Conservation (phyloP, 177 flowering plant species). For the Vitis hybrid region DNA sequence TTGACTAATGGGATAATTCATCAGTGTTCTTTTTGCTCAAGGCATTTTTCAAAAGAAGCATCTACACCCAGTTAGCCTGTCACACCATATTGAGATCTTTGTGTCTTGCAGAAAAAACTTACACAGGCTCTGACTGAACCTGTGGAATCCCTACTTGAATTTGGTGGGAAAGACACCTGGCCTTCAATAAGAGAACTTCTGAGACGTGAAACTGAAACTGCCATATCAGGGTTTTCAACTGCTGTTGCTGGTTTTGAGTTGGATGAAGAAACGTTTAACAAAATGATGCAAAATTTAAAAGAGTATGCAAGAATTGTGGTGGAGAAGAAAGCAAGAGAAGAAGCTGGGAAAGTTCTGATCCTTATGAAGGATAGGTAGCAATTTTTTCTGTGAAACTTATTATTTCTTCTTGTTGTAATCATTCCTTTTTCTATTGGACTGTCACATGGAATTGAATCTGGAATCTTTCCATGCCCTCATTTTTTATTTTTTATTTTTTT, state of each 20-base stretch:
- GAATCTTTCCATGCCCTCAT: too few relatives aligned
- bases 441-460: too few relatives aligned
- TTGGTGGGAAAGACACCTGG: slow-evolving; percentile 44
- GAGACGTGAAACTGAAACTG: slow-evolving; percentile 37
- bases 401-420: background rate
- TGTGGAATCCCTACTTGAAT: slow-evolving; percentile 38
- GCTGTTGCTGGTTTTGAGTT: slow-evolving; percentile 41
- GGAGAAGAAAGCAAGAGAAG: slow-evolving; percentile 50
- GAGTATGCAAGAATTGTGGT: slow-evolving; percentile 37
- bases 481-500: background rate
- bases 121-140: slow-evolving; percentile 31
- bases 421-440: background rate
- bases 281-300: slow-evolving; percentile 35
- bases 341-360: slow-evolving; percentile 50
- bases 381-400: background rate
- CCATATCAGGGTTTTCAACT: slow-evolving; percentile 29
- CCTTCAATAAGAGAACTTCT: slow-evolving; percentile 45
- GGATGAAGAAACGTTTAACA: slow-evolving; percentile 27
- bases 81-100: background rate
- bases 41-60: background rate
- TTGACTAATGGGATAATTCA: background rate
- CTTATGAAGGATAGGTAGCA: slow-evolving; percentile 56
- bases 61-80: background rate
- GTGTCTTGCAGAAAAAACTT: slow-evolving; percentile 32
- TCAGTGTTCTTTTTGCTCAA: background rate